Base-by-base conservation (phyloP, 2,329 filamentous ascomycete species). In the Diaporthe citriasiana region DNA sequence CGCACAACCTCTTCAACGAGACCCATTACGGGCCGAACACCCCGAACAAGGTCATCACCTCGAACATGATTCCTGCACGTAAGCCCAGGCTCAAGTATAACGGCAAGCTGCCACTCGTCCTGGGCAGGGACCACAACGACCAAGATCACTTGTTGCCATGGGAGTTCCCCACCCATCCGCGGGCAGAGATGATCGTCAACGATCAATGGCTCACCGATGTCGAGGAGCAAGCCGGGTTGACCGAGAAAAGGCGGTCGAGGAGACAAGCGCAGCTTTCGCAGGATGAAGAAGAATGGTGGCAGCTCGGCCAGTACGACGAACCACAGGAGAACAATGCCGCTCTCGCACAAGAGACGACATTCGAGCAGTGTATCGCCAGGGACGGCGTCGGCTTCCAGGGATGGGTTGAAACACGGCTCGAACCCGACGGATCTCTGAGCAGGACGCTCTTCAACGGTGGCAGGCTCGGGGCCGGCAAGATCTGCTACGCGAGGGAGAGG, bases 1-100 rank as follows among this genome's bases (percentile, higher is more conserved):
- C 79, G 3, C 84, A 86, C 69, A 74, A 74, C 45, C 12, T 82
- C 3, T 84, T 82, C 56, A 80, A 86, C 72, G 50, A 81, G 45
- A 81, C 82, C 68, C 79, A 85, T 74, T 82, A 83, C 74, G 78
- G 78, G 2, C 78, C 76, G 12, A 72, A 78, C 47, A 75, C 84
- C 22, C 76, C 77, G 1, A 74, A 83, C 60, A 63, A 77, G 8
- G 80, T 82, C n/a, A 73, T 76, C 2, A 13, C 51, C 50, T 33
- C 77, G 68, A 73, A 77, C 68, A 27, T 69, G 22, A 22, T 77
- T 25, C 82, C 80, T 51, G 78, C 77, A 72, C 79, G 77, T 40
- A 75, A 81, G 22, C 81, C 79, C 3, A 79, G 76, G 0, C 76
- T 82, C 27, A 70, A 71, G 59, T 78, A 76, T n/a, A 50, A 70